phyloP scores from a whole-genome alignment of 225 moss, liverwort and hornwort genomes.

The Polytrichum formosum region DNA sequence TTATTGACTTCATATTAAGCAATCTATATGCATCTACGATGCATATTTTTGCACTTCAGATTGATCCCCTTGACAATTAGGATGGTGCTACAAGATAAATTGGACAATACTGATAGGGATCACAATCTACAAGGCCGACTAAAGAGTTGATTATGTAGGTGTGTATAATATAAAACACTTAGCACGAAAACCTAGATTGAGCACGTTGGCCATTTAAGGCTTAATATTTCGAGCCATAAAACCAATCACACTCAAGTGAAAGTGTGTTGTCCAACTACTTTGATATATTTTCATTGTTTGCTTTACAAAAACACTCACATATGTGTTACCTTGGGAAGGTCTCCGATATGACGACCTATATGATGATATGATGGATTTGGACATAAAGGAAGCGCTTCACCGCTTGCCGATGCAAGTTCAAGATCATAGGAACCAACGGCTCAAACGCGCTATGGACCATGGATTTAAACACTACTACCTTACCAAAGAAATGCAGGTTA shows the following conservation, averaged over 20 bases:
- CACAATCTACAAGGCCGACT: no score
- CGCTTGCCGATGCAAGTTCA: slow-evolving; percentile 68
- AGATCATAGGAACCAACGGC: slow-evolving; percentile 74
- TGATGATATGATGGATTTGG: slow-evolving; percentile 73
- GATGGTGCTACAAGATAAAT: no score
- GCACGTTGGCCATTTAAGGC: background rate
- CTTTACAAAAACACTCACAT: background rate
- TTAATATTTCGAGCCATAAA: background rate
- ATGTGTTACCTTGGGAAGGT: slow-evolving; percentile 32
- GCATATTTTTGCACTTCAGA: no score
- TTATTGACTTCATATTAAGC: no score
- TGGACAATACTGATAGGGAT: no score
- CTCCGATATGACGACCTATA: slow-evolving; percentile 83
- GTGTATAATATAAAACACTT: no score
- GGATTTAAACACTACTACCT: slow-evolving; percentile 79
- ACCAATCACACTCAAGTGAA: no score
- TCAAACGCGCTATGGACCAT: slow-evolving; percentile 79
- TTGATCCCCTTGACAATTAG: no score
- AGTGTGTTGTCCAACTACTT: background rate
- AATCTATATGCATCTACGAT: no score
- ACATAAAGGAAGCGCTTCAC: slow-evolving; percentile 75
- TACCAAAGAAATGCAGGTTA: slow-evolving; percentile 73
- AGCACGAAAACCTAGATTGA: background rate
- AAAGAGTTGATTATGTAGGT: no score
- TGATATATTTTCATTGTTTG: background rate